Base-by-base conservation (phyloP, 148 eudicot genomes). In the Linanthus parryae region DNA sequence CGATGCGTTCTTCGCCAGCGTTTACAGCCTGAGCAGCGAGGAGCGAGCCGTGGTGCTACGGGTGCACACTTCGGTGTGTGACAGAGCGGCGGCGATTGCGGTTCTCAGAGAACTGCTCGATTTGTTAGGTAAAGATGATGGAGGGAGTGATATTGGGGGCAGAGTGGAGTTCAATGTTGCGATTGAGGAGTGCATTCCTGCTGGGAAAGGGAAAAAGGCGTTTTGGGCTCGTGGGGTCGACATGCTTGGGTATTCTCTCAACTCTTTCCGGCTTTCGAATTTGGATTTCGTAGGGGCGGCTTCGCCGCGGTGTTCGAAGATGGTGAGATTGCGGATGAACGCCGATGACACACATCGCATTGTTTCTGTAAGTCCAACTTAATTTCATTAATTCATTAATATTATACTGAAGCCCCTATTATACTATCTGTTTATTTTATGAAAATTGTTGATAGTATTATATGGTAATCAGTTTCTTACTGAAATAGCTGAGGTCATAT, bases 141-240 rank as follows among this genome's bases (percentile, higher is more conserved):
- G 45, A 40, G 1, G 19, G 3, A 31, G 1, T 23, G 62, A 34
- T 33, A 8, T 41, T 57, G 33, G 9, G 41, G 1, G 8, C 52
- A 49, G 16, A 22, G 13, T 41, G 41, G 89, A 66, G 60, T 56
- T 76, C 16, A 48, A 57, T 27, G 65, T 71, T 64, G 94, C 75
- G 26, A 64, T 88, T 43, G 97, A 88, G 47, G 84, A 79, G 37
- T 78, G 54, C 39, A 64, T 84, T n/a, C 94, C 97, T 0, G 54
- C n/a, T 65, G 85, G 74, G 41, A 73, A 70, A 54, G 62, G 38
- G 36, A 70, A 40, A 30, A 88, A 88, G 64, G 77, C 89, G n/a
- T 77, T 81, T 21, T 88, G 94, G 89, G 76, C 89, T 2, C 80
- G 85, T 28, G 97, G 94, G 15, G 59, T 77, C 20, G 79, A 84